Evolutionary conservation across 1,139 yeast genomes (phyloP).

Genomic region (Meyerozyma elateridarum): DNA sequence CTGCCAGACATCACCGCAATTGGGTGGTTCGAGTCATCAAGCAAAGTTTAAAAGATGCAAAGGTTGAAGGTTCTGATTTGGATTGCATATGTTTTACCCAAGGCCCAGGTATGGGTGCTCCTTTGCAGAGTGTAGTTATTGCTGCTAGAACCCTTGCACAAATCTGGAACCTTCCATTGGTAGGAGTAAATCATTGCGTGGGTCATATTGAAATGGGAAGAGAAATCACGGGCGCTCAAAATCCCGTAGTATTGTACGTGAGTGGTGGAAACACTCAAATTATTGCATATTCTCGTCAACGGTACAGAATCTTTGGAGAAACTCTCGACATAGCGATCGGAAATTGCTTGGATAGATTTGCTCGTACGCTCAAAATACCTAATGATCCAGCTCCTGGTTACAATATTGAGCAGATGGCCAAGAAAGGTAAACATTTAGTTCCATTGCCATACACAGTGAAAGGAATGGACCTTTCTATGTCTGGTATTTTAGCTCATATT

Average conservation of each 20-base stretch:
- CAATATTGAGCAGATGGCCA: conserved; percentile 92
- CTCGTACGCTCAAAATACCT: conserved; percentile 80
- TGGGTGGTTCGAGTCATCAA: conserved; percentile 87
- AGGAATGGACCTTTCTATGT: conserved; percentile 97
- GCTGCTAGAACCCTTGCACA: conserved; percentile 86
- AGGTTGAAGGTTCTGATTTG: conserved; percentile 51
- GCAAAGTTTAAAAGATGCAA: conserved; percentile 61
- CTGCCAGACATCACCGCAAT: conserved; percentile 92
- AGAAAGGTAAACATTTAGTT: conserved; percentile 62
- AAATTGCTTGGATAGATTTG: conserved; percentile 92
- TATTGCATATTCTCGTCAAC: conserved; percentile 88
- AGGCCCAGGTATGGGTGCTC: conserved; percentile 99
- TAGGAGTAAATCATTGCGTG: conserved; percentile 95
- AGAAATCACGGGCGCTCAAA: conserved; percentile 90
- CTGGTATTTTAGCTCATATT: conserved; percentile 84
- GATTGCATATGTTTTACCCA: conserved; percentile 94
- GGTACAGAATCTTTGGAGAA: conserved; percentile 95
- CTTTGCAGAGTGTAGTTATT: conserved; percentile 85
- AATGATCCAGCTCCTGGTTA: conserved; percentile 97
- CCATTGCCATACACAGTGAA: conserved; percentile 91
- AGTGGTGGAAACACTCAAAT: conserved; percentile 99
- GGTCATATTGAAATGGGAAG: conserved; percentile 99
- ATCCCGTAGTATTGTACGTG: conserved; percentile 93
- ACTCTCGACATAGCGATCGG: conserved; percentile 97
- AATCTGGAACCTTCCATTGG: conserved; percentile 77